phyloP scores from a whole-genome alignment of 108 stramenopile genomes.

The Aurantiochytrium sp. region DNA sequence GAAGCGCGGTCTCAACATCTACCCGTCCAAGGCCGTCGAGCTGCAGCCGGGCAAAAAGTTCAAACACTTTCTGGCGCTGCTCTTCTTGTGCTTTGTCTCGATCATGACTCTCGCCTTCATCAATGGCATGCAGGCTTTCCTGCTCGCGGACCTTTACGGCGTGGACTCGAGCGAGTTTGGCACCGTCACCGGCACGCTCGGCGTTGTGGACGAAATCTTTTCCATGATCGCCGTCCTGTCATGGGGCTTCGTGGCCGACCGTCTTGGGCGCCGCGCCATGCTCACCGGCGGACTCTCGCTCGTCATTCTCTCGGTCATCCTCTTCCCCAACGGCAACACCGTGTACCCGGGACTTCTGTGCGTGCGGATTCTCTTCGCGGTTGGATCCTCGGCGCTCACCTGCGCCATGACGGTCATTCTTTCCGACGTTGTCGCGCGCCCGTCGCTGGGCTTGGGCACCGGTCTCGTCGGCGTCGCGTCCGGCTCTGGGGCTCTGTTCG shows the following conservation, averaged over 20 bases:
- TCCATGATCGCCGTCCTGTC: not conserved
- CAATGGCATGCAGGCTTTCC: not conserved
- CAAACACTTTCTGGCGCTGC: not conserved
- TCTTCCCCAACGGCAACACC: not conserved
- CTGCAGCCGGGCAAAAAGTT: not conserved
- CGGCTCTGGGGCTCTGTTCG: not conserved
- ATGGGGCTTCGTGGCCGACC: not conserved
- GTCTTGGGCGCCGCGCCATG: not conserved
- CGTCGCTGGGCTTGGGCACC: not conserved
- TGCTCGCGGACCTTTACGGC: not conserved
- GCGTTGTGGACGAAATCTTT: constrained; percentile 9
- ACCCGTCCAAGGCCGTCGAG: not conserved
- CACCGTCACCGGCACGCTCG: not conserved
- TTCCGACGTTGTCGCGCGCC: not conserved
- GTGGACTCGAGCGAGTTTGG: not conserved
- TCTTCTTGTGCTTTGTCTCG: not conserved
- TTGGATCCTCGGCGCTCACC: not conserved
- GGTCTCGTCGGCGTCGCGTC: not conserved
- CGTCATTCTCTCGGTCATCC: not conserved
- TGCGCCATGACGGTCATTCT: not conserved
- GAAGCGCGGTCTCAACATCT: not conserved
- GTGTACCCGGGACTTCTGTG: not conserved
- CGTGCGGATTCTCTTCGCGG: not conserved
- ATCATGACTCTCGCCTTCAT: constrained; percentile 6
- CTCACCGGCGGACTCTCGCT: not conserved